Percentiles rank a stretch among this genome's conserved stretches.
Evolutionary conservation across 495 filamentous ascomycete genomes (phyloP).

Genomic region (Aspergillus funiculosus): DNA sequence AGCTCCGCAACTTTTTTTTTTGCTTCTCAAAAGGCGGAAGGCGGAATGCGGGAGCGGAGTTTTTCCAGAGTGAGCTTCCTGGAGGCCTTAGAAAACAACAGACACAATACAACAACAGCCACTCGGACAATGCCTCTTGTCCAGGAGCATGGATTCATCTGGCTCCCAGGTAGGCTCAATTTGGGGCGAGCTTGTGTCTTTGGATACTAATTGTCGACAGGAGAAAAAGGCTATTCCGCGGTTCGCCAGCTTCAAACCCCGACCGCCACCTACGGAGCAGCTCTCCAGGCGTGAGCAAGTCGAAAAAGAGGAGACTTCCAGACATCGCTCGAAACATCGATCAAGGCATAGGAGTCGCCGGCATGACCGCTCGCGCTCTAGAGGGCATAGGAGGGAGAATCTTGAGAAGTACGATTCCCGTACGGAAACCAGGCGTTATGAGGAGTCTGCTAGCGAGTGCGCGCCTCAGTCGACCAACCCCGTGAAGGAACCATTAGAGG

Average conservation of each 20-base stretch:
- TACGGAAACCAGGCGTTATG: background rate
- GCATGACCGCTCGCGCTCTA: conserved; percentile 22
- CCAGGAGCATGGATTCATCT: conserved; percentile 36
- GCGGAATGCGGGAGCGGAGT: conserved; percentile 23
- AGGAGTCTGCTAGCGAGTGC: conserved; percentile 5
- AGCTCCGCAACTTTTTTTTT: conserved; percentile 35
- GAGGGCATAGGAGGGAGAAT: conserved; percentile 22
- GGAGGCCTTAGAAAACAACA: too few species aligned
- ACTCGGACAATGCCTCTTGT: conserved; percentile 11
- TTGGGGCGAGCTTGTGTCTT: background rate
- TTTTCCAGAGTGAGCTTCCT: too few species aligned
- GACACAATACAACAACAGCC: conserved; percentile 3
- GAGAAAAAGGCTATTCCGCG: conserved; percentile 51
- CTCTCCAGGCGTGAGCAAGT: conserved; percentile 17
- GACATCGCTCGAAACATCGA: conserved; percentile 24
- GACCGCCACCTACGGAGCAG: too few species aligned
- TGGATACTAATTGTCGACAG: conserved; percentile 14
- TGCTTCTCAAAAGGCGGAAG: conserved; percentile 18
- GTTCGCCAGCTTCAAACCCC: conserved; percentile 62
- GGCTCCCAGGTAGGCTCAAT: conserved; percentile 29
- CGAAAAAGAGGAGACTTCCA: conserved; percentile 20
- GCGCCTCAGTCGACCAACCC: conserved; percentile 3
- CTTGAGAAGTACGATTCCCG: conserved; percentile 4
- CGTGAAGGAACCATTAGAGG: conserved; percentile 18
- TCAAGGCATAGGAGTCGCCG: conserved; percentile 23